Evolutionary conservation across 352 stramenopile genomes (phyloP).

Genomic region (Pythium oligandrum): DNA sequence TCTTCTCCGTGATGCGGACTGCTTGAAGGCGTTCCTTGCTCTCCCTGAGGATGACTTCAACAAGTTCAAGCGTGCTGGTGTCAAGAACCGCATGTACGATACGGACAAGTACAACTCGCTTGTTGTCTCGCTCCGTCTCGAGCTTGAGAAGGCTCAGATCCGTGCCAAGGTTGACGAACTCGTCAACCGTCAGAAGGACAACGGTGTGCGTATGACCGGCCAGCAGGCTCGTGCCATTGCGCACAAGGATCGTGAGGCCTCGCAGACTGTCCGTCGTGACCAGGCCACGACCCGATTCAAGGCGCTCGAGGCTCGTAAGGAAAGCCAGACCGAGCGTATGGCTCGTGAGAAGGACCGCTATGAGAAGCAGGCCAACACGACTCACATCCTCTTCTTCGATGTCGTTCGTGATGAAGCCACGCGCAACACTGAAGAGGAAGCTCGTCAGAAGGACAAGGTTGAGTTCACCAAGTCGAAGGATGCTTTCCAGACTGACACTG

Average conservation of each 20-base stretch:
- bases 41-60: conserved; percentile 63
- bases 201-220: conserved; percentile 61
- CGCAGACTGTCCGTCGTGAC: conserved; percentile 71
- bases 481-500: conserved; percentile 82
- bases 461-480: conserved; percentile 89
- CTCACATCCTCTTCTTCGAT: conserved; percentile 84
- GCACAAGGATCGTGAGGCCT: conserved; percentile 66
- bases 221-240: conserved; percentile 53
- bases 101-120: conserved; percentile 77
- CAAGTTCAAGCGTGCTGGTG: conserved; percentile 59
- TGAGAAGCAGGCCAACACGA: conserved; percentile 64
- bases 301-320: conserved; percentile 75
- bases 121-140: conserved; percentile 69
- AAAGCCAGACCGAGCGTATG: conserved; percentile 73
- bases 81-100: conserved; percentile 73
- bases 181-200: conserved; percentile 55
- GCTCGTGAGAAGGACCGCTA: conserved; percentile 81
- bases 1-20: conserved; percentile 71
- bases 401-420: conserved; percentile 66
- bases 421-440: conserved; percentile 76
- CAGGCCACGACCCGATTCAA: conserved; percentile 71
- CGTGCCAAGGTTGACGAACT: conserved; percentile 73
- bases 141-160: conserved; percentile 85
- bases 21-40: conserved; percentile 79
- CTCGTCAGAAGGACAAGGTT: conserved; percentile 80